Percentiles rank a stretch among this genome's conserved stretches.
Conservation (phyloP, 805 yeast genomes). For the Teunomyces atbi region DNA sequence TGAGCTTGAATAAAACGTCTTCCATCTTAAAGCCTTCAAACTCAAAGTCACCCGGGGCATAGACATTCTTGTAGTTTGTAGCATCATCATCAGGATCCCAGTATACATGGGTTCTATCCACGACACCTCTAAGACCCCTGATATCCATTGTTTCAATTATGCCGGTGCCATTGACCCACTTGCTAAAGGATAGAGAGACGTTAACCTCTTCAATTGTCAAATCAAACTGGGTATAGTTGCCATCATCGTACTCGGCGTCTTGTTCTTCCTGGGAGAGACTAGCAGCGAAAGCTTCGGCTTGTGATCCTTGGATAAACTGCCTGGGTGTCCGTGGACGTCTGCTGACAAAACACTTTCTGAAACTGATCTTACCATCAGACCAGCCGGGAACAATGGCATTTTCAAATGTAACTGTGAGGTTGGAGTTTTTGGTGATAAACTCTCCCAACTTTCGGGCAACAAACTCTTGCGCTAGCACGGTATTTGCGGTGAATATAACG, state of each 20-base stretch:
- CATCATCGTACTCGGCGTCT: conserved; percentile 62
- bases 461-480: conserved; percentile 85
- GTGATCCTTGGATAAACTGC: conserved; percentile 68
- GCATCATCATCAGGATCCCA: conserved; percentile 87
- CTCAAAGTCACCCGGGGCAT: conserved; percentile 90
- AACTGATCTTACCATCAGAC: conserved; percentile 81
- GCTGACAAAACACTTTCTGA: conserved; percentile 82
- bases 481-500: conserved; percentile 71
- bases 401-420: conserved; percentile 82
- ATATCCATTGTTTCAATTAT: conserved; percentile 73
- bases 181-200: conserved; percentile 73
- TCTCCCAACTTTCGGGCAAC: conserved; percentile 83
- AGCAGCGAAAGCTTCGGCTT: conserved; percentile 64
- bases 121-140: conserved; percentile 85
- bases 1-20: conserved; percentile 78
- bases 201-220: conserved; percentile 82
- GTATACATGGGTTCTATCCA: conserved; percentile 82
- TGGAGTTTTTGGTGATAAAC: conserved; percentile 77
- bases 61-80: conserved; percentile 68
- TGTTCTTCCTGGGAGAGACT: conserved; percentile 27
- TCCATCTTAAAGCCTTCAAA: conserved; percentile 78
- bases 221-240: conserved; percentile 95
- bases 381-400: conserved; percentile 93
- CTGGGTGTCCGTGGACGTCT: conserved; percentile 66
- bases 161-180: conserved; percentile 91